Base-by-base conservation (phyloP, 805 yeast genomes). In the Ascoidea rubescens region DNA sequence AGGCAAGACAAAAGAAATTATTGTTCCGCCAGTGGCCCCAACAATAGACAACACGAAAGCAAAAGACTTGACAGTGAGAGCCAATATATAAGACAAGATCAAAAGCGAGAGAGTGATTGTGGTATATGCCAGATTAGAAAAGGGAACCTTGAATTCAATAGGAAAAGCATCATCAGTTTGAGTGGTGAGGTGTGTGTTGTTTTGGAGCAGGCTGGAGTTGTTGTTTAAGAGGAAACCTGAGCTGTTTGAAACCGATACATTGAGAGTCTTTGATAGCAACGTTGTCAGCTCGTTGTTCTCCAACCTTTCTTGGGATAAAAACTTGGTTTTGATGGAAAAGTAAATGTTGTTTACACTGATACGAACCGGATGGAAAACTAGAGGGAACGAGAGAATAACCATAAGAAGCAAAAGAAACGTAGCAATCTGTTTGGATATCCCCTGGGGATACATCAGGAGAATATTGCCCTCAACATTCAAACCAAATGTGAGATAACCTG, bases 21-120 rank as follows among this genome's bases (percentile, higher is more conserved):
- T 71, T 0, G 90, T 86, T 4, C 90, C 84, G 0, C 93, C 93
- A 0, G 93, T 85, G 5, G 90, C 84, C 4, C 93, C 93, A 6
- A 85, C 89, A 51, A 85, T 67, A 1, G 91, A 79, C 48, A 85
- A 65, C 4, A 85, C 84, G 42, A 77, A 72, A 51, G 84, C 90
- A 60, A 85, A 78, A 0, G 87, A 82, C 1, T 72, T 68, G 8
- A 85, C 75, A 7, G 78, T 64, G 0, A 80, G 64, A 0, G 93
- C 87, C n/a, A 79, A 64, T 0, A 72, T 54, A 59, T 83, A 85
- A 0, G 84, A 73, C 2, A 63, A 55, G 0, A 71, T 2, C 5
- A 80, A 66, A 45, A 85, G 67, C 0, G 66, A 37, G 0, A 75
- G 53, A 0, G 89, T 79, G 50, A 82, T 68, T 1, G 67, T 53